Evolutionary conservation across 2,329 filamentous ascomycete genomes (phyloP).

Genomic region (Pseudopyricularia javanii): DNA sequence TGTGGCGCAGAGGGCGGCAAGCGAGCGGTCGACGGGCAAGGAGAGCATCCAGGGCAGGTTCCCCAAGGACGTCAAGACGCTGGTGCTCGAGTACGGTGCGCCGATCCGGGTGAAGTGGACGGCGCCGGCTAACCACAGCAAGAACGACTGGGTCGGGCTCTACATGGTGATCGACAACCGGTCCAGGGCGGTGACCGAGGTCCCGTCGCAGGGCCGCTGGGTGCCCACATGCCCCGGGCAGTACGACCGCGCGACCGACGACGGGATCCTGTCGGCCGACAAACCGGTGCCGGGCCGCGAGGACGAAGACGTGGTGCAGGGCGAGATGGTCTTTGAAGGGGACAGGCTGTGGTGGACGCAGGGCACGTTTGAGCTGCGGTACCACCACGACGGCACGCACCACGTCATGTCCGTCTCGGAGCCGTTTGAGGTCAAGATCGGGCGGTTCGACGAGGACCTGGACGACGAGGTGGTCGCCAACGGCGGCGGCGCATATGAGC

Average conservation of each 20-base stretch:
- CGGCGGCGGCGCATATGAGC: conserved; percentile 36
- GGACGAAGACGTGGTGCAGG: conserved; percentile 52
- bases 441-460: conserved; percentile 48
- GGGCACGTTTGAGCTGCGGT: conserved; percentile 92
- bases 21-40: conserved; percentile 55
- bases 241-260: conserved; percentile 66
- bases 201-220: conserved; percentile 84
- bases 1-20: conserved; percentile 23
- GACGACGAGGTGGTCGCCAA: conserved; percentile 49
- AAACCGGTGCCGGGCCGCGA: conserved; percentile 37
- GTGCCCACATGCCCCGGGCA: conserved; percentile 63
- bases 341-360: conserved; percentile 97
- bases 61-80: conserved; percentile 58
- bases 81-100: conserved; percentile 78
- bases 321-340: conserved; percentile 77
- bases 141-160: conserved; percentile 88
- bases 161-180: conserved; percentile 94
- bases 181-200: conserved; percentile 70
- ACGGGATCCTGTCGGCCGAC: conserved; percentile 63
- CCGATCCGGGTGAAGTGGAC: conserved; percentile 86
- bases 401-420: conserved; percentile 88
- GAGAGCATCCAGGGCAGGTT: conserved; percentile 60
- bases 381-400: conserved; percentile 88
- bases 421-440: conserved; percentile 82
- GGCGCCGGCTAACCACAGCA: conserved; percentile 75